phyloP scores from a whole-genome alignment of 306 rosid genomes.

The Vigna mungo region DNA sequence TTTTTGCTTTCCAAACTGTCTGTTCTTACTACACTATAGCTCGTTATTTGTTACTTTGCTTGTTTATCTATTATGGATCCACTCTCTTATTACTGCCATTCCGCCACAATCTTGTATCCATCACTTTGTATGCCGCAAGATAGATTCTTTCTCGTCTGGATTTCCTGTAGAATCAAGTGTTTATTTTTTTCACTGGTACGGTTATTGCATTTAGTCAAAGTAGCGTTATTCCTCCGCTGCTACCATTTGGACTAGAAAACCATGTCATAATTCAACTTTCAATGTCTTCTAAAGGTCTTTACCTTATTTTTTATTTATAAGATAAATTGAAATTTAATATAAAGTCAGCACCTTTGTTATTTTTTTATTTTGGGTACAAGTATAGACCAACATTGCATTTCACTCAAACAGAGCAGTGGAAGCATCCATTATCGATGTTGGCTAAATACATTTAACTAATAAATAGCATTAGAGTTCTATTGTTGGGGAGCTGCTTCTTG shows the following conservation, averaged over 20 bases:
- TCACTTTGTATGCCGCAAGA: slow-evolving; percentile 11
- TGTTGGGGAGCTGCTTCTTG: slow-evolving; percentile 11
- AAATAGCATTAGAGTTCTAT: slow-evolving; percentile 24
- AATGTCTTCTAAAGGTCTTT: neutral
- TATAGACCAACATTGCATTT: slow-evolving; percentile 34
- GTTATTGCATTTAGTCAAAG: too few relatives aligned
- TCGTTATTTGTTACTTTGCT: neutral
- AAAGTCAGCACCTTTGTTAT: neutral
- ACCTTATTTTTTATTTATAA: neutral
- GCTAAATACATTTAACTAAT: slow-evolving; percentile 48
- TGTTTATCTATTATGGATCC: too few relatives aligned
- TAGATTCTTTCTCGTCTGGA: slow-evolving; percentile 12
- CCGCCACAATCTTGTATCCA: neutral
- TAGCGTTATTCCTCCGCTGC: too few relatives aligned
- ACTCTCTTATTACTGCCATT: too few relatives aligned
- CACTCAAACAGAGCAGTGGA: slow-evolving; percentile 12
- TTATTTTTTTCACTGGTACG: neutral
- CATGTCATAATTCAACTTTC: neutral
- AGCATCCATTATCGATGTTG: slow-evolving; percentile 12
- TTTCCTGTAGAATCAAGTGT: neutral
- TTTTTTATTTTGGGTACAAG: slow-evolving; percentile 25
- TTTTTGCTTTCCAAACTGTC: too few relatives aligned
- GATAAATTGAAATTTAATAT: neutral
- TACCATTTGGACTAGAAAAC: neutral
- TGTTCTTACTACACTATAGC: too few relatives aligned